phyloP scores from a whole-genome alignment of 129 eudicot genomes.

The Flaveria robusta region DNA sequence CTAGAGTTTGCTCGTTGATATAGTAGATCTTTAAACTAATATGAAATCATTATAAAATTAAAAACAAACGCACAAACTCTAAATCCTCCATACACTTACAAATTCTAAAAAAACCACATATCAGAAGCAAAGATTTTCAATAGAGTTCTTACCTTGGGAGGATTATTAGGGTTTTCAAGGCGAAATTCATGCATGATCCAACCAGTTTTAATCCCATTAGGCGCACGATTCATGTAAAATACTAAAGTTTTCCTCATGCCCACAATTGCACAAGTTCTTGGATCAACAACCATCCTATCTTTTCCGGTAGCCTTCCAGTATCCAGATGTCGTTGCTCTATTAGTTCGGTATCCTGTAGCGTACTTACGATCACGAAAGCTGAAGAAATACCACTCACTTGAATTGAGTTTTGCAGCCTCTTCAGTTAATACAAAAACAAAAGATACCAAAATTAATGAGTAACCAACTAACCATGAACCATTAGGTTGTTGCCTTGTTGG shows the following conservation, averaged over 20 bases:
- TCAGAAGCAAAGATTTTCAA: background rate
- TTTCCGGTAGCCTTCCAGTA: constrained; percentile 98
- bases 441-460: background rate
- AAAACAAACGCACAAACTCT: too few relatives aligned
- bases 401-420: constrained; percentile 90
- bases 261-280: constrained; percentile 41
- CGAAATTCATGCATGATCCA: constrained; percentile 99
- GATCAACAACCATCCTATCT: constrained; percentile 68
- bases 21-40: too few relatives aligned
- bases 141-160: constrained; percentile 65
- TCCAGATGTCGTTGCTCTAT: constrained; percentile 77
- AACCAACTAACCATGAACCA: background rate
- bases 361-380: constrained; percentile 95
- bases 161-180: constrained; percentile 65
- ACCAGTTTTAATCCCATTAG: constrained; percentile 85
- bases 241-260: constrained; percentile 98
- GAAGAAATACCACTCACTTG: constrained; percentile 95
- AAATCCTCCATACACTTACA: too few relatives aligned
- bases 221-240: constrained; percentile 86
- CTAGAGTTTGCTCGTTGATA: too few relatives aligned
- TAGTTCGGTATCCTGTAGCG: constrained; percentile 83
- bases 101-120: background rate
- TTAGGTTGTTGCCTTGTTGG: constrained; percentile 36
- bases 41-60: too few relatives aligned
- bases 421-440: constrained; percentile 8